Conservation (phyloP, 352 stramenopile species). For the Globisporangium sylvaticum region DNA sequence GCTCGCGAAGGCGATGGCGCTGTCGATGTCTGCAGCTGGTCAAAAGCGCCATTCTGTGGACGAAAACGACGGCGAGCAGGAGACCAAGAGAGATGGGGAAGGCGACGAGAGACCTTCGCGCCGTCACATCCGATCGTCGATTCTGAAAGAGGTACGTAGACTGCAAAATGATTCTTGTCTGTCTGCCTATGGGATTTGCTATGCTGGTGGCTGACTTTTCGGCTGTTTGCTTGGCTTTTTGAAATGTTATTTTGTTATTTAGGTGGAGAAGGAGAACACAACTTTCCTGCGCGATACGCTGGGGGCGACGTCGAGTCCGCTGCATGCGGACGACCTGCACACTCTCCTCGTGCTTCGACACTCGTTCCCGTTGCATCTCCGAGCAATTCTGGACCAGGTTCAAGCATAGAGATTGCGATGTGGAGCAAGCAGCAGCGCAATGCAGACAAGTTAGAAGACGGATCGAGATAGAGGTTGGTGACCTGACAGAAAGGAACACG, state of each 20-base stretch:
- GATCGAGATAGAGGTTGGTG: conserved; percentile 1
- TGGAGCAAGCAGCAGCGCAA: background rate
- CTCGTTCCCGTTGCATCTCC: conserved; percentile 38
- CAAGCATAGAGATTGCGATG: background rate
- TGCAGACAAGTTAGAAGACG: background rate
- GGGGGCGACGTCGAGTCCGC: conserved; percentile 36
- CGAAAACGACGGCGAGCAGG: conserved; percentile 30
- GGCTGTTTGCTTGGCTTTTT: conserved; percentile 4
- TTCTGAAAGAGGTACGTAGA: conserved; percentile 56
- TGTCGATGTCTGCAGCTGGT: conserved; percentile 81
- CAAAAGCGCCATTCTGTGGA: conserved; percentile 34
- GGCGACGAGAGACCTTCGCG: conserved; percentile 13
- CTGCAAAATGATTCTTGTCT: background rate
- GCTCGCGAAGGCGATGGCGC: conserved; percentile 82
- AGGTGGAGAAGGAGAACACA: conserved; percentile 70
- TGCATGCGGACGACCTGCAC: conserved; percentile 69
- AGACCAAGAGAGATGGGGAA: conserved; percentile 1
- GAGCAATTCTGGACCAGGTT: conserved; percentile 29
- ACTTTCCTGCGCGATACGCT: conserved; percentile 54
- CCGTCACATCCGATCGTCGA: conserved; percentile 28
- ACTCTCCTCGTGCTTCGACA: conserved; percentile 49
- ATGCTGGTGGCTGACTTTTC: background rate
- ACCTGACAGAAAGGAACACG: background rate
- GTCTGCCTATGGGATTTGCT: background rate
- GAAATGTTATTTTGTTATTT: conserved; percentile 7